Percentiles rank a stretch among this genome's conserved stretches.
phyloP scores from a whole-genome alignment of 169 alveolate species.

The Perkinsus olseni region DNA sequence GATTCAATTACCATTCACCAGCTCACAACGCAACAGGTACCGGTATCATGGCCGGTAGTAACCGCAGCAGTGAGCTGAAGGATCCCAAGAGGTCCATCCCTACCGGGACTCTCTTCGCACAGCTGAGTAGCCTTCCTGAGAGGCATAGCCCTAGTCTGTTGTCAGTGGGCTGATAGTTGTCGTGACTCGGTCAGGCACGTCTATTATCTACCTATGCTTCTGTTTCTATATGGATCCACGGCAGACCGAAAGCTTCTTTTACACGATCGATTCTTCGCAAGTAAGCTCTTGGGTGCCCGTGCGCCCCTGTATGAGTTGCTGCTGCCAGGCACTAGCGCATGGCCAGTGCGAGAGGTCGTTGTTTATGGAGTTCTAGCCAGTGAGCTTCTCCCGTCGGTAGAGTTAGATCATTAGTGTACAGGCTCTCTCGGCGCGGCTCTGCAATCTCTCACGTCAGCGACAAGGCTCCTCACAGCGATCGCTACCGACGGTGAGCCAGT shows the following conservation, averaged over 20 bases:
- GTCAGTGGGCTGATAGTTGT: neutral
- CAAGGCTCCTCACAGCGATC: constrained; percentile 47
- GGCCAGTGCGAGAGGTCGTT: constrained; percentile 41
- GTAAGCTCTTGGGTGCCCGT: neutral
- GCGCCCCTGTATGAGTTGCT: neutral
- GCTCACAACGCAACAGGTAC: constrained; percentile 16
- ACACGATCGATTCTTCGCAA: constrained; percentile 34
- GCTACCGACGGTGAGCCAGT: constrained; percentile 43
- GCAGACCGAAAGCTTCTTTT: constrained; percentile 39
- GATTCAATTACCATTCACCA: neutral
- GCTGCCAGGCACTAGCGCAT: constrained; percentile 33
- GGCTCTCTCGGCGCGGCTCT: constrained; percentile 53
- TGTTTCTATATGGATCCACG: constrained; percentile 38
- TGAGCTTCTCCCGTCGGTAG: neutral
- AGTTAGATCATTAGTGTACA: neutral
- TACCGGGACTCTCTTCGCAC: constrained; percentile 52
- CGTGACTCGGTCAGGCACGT: constrained; percentile 11
- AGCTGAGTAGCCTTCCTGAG: constrained; percentile 7
- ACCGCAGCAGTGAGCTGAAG: constrained; percentile 48
- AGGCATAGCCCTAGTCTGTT: too few species aligned
- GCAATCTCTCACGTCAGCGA: constrained; percentile 42
- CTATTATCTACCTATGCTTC: constrained; percentile 31
- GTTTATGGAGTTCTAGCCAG: constrained; percentile 46
- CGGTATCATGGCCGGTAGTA: constrained; percentile 55
- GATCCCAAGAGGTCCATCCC: constrained; percentile 53